phyloP scores from a whole-genome alignment of 768 basidiomycete genomes.

The Boletus edulis region DNA sequence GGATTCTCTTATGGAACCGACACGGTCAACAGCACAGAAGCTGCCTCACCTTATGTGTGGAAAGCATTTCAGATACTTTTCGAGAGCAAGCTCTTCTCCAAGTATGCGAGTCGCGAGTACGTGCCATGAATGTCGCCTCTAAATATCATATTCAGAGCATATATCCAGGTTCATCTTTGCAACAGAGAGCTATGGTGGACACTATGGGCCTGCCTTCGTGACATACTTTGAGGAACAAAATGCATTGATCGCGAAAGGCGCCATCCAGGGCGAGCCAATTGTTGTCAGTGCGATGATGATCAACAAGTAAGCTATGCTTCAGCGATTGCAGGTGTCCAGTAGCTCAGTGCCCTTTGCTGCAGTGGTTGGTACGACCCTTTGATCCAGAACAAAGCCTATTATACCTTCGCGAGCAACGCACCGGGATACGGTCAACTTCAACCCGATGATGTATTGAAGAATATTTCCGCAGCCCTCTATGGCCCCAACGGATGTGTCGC shows the following conservation, averaged over 20 bases:
- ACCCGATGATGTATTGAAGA: conserved; percentile 40
- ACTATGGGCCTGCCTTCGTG: conserved; percentile 64
- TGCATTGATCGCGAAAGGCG: conserved; percentile 42
- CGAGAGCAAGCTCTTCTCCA: conserved; percentile 50
- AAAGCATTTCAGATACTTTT: conserved; percentile 62
- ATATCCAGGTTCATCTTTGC: conserved; percentile 53
- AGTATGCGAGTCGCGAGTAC: conserved; percentile 53
- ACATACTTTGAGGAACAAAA: conserved; percentile 67
- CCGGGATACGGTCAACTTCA: conserved; percentile 68
- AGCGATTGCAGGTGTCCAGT: background rate
- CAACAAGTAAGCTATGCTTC: conserved; percentile 45
- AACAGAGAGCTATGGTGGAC: conserved; percentile 68
- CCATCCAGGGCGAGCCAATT: conserved; percentile 48
- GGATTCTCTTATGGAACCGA: conserved; percentile 61
- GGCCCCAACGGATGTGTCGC: conserved; percentile 48
- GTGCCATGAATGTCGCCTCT: conserved; percentile 11
- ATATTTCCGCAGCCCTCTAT: conserved; percentile 49
- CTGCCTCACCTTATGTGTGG: conserved; percentile 59
- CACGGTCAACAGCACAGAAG: conserved; percentile 47
- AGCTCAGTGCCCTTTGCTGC: background rate
- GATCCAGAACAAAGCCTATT: conserved; percentile 58
- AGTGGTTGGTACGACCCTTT: conserved; percentile 69
- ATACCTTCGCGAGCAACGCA: conserved; percentile 58
- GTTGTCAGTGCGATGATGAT: conserved; percentile 62
- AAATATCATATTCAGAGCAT: background rate